Evolutionary conservation across 495 filamentous ascomycete genomes (phyloP), one percentile per base, ranked within the genome.

Genomic region (Lasiosphaeria ovina): DNA sequence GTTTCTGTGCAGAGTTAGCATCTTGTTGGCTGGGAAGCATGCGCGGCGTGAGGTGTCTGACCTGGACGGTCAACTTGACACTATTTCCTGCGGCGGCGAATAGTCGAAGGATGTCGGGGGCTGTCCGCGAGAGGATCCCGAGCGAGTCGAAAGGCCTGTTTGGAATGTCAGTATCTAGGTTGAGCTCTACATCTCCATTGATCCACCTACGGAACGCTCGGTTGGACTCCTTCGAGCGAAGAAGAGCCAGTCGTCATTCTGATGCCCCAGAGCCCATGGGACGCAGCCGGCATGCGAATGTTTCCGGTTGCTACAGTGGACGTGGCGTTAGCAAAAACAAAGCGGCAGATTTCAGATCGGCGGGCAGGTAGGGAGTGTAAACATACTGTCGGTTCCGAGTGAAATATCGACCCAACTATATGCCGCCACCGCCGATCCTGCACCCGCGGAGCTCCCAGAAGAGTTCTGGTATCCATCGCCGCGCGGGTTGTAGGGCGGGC

Each of bases 391-490:
- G 0, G 54, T 57, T 9, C 54, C 35, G 16, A 62, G 9, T 3
- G 51, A 24, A 31, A 35, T 6, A 16, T 57, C 54, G 2, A 62
- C 11, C 54, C 59, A 62, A 7, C 33, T 9, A 35, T 62, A 62
- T 3, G 9, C 54, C 8, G 47, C 45, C 3, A 42, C 36, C 9
- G 59, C 32, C 3, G 54, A 12, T 6, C 9, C 59, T 0, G 47
- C 48, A 1, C 59, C 59, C 35, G 9, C 53, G 0, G 47, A 45
- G 53, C 59, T 61, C 4, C 54, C 52, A 7, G 53, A 51, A 3
- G 59, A 47, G 3, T 17, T 36, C 36, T 57, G 54, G 38, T 62
- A 62, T 4, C 45, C 45, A 31, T 62, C 59, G 14, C 54, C 59
- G 3, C 59, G 42, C 3, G 59, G 34, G 34, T 62, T 62, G 1